Base-by-base conservation (phyloP, 352 stramenopile species). In the Blastocystis sp. region DNA sequence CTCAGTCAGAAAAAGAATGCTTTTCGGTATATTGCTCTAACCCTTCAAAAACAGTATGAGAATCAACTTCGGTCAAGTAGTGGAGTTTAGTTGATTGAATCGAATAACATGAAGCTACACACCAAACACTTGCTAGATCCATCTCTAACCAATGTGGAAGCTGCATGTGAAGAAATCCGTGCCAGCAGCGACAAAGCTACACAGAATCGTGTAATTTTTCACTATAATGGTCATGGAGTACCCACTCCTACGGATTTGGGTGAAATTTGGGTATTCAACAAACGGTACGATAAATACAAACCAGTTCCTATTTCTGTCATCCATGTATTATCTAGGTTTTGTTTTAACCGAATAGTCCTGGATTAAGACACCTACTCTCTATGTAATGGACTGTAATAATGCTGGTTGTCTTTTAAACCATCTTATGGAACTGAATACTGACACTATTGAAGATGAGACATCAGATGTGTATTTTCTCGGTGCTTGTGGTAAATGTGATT, bases 211-310 rank as follows among this genome's bases (percentile, higher is more conserved):
- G 92, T 99, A 24, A 88, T 99, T 24, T 95, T 99, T 78, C 97
- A 99, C 91, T 99, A 99, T 92, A 99, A 99, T 90, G 97, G 97
- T 69, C 97, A 99, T 89, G 97, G 97, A 54, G 96, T 99, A 24
- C 97, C 96, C 39, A 90, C 94, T n/a, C 95, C 94, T 27, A 98
- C 96, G 9, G 90, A 91, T 12, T 97, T 97, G 89, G 96, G 96
- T 51, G 96, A 99, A 89, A 94, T 99, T 71, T 99, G 96, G 96
- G 94, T 99, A 27, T 99, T 99, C 89, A 98, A 99, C 91, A 97
- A 97, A 90, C 96, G 95, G 89, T 98, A 98, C 90, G 99, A 96
- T 43, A 95, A 99, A 91, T 99, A 99, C 90, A 98, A 99, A 78
- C 96, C 97, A 24, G 90, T 99, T 37, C 92, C 95, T 32, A 93